Conservation (phyloP, 164 flowering plant genomes). For the Aristolochia fimbriata region DNA sequence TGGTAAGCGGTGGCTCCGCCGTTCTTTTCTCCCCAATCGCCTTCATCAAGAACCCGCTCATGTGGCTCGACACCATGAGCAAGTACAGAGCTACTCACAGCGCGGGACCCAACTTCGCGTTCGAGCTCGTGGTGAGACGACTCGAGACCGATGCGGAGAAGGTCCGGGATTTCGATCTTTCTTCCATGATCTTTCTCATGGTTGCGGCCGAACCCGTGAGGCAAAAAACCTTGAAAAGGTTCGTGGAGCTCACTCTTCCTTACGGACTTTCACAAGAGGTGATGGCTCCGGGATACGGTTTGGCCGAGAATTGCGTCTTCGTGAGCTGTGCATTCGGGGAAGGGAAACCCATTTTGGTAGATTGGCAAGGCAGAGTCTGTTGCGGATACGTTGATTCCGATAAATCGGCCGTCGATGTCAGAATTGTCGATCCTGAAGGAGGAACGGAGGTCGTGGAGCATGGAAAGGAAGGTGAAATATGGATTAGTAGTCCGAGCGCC, state of each 20-base stretch:
- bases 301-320: slow-evolving; percentile 81
- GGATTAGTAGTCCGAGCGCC: slow-evolving; percentile 80
- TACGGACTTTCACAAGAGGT: slow-evolving; percentile 49
- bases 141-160: slow-evolving; percentile 43
- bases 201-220: slow-evolving; percentile 84
- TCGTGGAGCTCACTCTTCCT: slow-evolving; percentile 49
- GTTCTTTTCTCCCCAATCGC: slow-evolving; percentile 68
- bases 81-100: slow-evolving; percentile 63
- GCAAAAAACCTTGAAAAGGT: slow-evolving; percentile 54
- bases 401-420: slow-evolving; percentile 48
- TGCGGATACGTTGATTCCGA: slow-evolving; percentile 48
- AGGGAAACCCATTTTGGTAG: slow-evolving; percentile 47
- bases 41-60: slow-evolving; percentile 64
- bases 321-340: slow-evolving; percentile 74
- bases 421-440: slow-evolving; percentile 64
- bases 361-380: slow-evolving; percentile 80
- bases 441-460: slow-evolving; percentile 35
- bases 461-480: slow-evolving; percentile 75
- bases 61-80: slow-evolving; percentile 64
- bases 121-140: slow-evolving; percentile 53
- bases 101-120: slow-evolving; percentile 81
- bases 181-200: slow-evolving; percentile 70
- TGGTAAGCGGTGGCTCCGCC: slow-evolving; percentile 70
- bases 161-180: slow-evolving; percentile 37
- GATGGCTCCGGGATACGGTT: slow-evolving; percentile 81